A percentile compares a stretch with the other conserved stretches of the same genome.
These are phyloP conservation scores for Claviceps sp. DNA, from an alignment of 2,329 filamentous ascomycete species.

Conservation along the genomic window DNA sequence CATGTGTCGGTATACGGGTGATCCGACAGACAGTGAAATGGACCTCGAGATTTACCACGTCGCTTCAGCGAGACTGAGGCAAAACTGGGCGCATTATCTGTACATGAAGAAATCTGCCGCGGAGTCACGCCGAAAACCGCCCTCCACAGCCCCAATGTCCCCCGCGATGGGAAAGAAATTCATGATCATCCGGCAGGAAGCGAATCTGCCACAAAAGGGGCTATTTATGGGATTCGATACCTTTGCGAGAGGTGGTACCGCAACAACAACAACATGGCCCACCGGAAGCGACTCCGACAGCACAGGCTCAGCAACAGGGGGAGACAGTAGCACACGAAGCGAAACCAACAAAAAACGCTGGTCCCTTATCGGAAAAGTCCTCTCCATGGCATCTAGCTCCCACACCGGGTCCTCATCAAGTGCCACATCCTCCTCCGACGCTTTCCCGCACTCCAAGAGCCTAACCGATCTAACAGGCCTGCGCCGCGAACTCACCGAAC, in stretches of 20 bases:
- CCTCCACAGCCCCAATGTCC: slow-evolving; percentile 69
- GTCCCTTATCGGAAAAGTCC: slow-evolving; percentile 50
- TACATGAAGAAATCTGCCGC: slow-evolving; percentile 59
- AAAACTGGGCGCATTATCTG: slow-evolving; percentile 67
- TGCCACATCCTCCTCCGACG: background rate
- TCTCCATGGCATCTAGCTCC: slow-evolving; percentile 25
- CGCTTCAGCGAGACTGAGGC: slow-evolving; percentile 54
- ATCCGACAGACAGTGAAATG: slow-evolving; percentile 41
- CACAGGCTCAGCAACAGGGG: too few species aligned
- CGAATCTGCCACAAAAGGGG: slow-evolving; percentile 32
- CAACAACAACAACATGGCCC: too few species aligned
- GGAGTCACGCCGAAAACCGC: slow-evolving; percentile 35
- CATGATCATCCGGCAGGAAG: slow-evolving; percentile 75
- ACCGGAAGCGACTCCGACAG: too few species aligned
- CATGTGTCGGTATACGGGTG: slow-evolving; percentile 64
- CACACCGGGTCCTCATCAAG: background rate
- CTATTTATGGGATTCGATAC: slow-evolving; percentile 38
- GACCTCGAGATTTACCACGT: slow-evolving; percentile 60
- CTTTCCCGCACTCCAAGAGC: background rate
- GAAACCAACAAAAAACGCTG: slow-evolving; percentile 41
- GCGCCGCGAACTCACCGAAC: background rate
- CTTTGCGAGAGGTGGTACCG: slow-evolving; percentile 15
- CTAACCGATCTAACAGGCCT: background rate
- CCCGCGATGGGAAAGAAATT: slow-evolving; percentile 77
- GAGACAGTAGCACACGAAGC: too few species aligned